phyloP scores from a whole-genome alignment of 1,284 basidiomycete genomes.

The Trichosporon sp. region DNA sequence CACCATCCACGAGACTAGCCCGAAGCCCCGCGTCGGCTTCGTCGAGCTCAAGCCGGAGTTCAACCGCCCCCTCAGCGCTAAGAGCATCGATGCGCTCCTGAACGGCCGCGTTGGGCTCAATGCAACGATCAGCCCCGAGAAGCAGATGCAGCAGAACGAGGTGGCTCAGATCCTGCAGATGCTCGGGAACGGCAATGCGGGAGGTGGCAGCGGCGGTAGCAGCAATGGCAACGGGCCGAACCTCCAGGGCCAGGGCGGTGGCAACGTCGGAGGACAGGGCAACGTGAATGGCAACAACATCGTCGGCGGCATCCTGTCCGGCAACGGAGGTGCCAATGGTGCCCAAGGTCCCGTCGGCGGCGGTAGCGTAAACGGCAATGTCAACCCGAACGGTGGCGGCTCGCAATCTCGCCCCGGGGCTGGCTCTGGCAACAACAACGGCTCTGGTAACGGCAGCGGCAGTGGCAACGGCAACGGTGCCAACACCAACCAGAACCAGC shows the following conservation, averaged over 20 bases:
- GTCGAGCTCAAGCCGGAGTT: slow-evolving; percentile 23
- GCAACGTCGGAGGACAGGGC: background rate
- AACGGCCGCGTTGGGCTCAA: background rate
- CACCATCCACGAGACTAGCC: slow-evolving; percentile 49
- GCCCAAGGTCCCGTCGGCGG: background rate
- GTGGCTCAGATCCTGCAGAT: background rate
- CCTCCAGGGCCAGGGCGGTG: background rate
- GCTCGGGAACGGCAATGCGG: no score
- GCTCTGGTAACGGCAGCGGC: background rate
- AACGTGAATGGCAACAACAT: background rate
- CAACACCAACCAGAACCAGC: background rate
- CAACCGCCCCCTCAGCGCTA: background rate
- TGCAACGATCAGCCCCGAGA: background rate
- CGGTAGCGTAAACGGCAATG: background rate
- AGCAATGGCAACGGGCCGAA: background rate
- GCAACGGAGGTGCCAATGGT: background rate
- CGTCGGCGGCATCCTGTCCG: background rate
- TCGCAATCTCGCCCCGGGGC: no score
- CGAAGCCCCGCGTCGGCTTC: slow-evolving; percentile 50
- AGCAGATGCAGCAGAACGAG: background rate
- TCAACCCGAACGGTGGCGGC: no score
- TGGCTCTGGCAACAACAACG: background rate
- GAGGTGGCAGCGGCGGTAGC: no score
- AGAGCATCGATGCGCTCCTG: background rate
- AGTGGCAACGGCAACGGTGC: background rate